Evolutionary conservation across 164 flowering plant species (phyloP).

Genomic region (Dillenia suffruticosa): DNA sequence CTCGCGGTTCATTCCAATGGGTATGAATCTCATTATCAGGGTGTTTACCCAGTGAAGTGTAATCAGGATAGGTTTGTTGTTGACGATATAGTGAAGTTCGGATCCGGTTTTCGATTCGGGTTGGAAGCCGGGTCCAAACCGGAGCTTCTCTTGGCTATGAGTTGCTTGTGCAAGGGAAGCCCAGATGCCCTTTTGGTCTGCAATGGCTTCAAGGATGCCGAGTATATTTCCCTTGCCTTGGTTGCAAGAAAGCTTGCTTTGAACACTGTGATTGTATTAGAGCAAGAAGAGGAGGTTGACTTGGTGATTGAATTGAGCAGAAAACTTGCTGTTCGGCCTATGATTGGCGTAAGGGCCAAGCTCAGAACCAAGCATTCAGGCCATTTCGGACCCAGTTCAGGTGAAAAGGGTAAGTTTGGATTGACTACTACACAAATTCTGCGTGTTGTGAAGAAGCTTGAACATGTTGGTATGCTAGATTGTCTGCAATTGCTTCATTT

Average conservation of each 20-base stretch:
- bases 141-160: conserved; percentile 94
- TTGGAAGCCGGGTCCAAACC: conserved; percentile 98
- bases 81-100: conserved; percentile 88
- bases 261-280: conserved; percentile 86
- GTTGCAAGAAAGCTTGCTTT: conserved; percentile 59
- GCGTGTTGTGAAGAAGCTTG: conserved; percentile 66
- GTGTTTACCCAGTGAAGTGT: conserved; percentile 96
- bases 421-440: conserved; percentile 71
- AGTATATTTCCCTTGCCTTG: conserved; percentile 83
- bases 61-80: conserved; percentile 91
- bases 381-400: conserved; percentile 97
- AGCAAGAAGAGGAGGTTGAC: conserved; percentile 95
- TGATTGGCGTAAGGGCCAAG: conserved; percentile 89
- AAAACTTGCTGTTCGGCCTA: conserved; percentile 57
- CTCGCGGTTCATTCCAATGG: conserved; percentile 54
- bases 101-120: conserved; percentile 69
- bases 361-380: conserved; percentile 92
- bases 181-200: conserved; percentile 76
- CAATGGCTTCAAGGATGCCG: conserved; percentile 91
- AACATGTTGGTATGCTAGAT: conserved; percentile 66
- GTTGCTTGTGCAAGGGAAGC: conserved; percentile 77
- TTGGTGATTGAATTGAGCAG: conserved; percentile 63
- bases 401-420: conserved; percentile 98
- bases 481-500: conserved; percentile 88
- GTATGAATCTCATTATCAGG: conserved; percentile 86